Base-by-base conservation (phyloP, 768 basidiomycete genomes). In the Pulveroboletus ravenelii region DNA sequence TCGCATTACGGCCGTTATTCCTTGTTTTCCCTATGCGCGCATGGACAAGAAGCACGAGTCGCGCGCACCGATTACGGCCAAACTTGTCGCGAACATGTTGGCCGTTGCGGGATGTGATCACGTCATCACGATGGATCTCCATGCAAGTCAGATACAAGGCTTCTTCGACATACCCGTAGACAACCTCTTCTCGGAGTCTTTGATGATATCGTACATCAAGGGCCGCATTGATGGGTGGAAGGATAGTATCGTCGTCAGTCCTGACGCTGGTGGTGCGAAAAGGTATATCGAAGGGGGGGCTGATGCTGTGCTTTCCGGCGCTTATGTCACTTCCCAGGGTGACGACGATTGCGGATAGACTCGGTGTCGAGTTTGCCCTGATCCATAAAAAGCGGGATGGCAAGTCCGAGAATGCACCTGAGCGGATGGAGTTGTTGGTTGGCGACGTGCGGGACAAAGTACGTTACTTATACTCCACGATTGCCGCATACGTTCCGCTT, bases 131-230 rank as follows among this genome's bases (percentile, higher is more conserved):
- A 95, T 98, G 88, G 94, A 98, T 68, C 74, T 98, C 45, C 95
- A 97, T 64, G 94, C 95, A 37, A 89, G 88, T 61, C 95, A 98
- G 73, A 98, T 97, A 53, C 95, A 98, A 66, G 95, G 95, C 7
- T 98, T 98, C 76, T 98, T 98, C 68, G 93, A 97, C 68, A 92
- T 98, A 57, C 95, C 95, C 9, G 94, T 96, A 25, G 95, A 98
- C 73, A 98, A 98, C 68, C 77, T 98, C 40, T 98, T 87, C 73
- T 93, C 91, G 34, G 95, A 99, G 67, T 93, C 96, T 2, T 75
- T 94, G 53, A 95, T 97, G 89, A 77, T 96, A 55, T 76, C 87
- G 15, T 97, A 93, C 72, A 93, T 99, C 71, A 91, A 93, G 71
- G 77, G 81, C 40, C 77, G 84, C 63, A 89, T 98, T 48, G 78